Percentiles rank a stretch among this genome's conserved stretches.
Evolutionary conservation across 2,329 filamentous ascomycete species (phyloP).

Genomic region (Microsporum ferrugineum): DNA sequence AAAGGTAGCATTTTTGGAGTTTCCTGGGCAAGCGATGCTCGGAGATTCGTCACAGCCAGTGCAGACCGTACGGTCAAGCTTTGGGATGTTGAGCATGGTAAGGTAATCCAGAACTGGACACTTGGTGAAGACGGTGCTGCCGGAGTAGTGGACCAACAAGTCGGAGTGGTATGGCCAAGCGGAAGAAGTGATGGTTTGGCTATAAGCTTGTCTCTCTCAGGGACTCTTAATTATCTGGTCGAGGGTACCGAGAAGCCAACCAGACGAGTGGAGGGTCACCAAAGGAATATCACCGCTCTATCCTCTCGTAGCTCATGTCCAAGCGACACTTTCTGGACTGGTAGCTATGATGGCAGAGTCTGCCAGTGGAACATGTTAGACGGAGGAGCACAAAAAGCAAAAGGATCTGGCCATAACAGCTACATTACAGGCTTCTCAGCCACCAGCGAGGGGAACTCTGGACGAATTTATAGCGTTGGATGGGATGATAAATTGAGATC

Average conservation of each 20-base stretch:
- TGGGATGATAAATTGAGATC: constrained; percentile 89
- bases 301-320: constrained; percentile 41
- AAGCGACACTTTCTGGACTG: constrained; percentile 63
- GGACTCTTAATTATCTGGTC: constrained; percentile 79
- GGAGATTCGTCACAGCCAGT: constrained; percentile 76
- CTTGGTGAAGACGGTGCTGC: constrained; percentile 50
- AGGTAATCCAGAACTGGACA: constrained; percentile 69
- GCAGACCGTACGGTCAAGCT: constrained; percentile 90
- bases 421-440: constrained; percentile 68
- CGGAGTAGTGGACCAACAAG: constrained; percentile 73
- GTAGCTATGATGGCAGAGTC: constrained; percentile 82
- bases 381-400: constrained; percentile 58
- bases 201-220: constrained; percentile 77
- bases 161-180: constrained; percentile 82
- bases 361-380: constrained; percentile 68
- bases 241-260: constrained; percentile 59
- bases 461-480: constrained; percentile 69
- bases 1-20: constrained; percentile 87
- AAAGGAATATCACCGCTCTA: constrained; percentile 78
- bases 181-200: constrained; percentile 75
- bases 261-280: constrained; percentile 71
- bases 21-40: constrained; percentile 80
- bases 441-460: constrained; percentile 33
- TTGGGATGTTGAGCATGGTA: constrained; percentile 78
- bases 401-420: constrained; percentile 74